Evolutionary conservation across 2,329 filamentous ascomycete species (phyloP).

Genomic region (Fusarium sororula): DNA sequence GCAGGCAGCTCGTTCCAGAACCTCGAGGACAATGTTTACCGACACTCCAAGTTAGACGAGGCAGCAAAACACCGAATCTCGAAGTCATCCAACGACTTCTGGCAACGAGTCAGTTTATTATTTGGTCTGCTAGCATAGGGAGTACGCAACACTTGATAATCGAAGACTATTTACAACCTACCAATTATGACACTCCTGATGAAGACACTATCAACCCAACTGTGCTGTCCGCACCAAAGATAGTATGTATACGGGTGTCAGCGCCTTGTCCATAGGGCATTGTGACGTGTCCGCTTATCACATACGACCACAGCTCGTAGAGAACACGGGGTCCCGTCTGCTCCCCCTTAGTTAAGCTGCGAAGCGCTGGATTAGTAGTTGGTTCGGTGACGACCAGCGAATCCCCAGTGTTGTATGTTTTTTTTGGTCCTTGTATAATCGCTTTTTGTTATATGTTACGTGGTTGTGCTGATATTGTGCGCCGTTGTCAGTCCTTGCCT

Average conservation of each 20-base stretch:
- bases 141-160: neutral
- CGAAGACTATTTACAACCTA: neutral
- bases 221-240: neutral
- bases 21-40: constrained; percentile 57
- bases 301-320: constrained; percentile 11
- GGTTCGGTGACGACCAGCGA: constrained; percentile 5
- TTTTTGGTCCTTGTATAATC: neutral
- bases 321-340: constrained; percentile 9
- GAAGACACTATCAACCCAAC: neutral
- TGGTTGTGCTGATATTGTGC: neutral
- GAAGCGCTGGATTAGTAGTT: constrained; percentile 2
- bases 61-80: constrained; percentile 62
- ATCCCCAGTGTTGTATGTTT: constrained; percentile 5
- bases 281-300: neutral
- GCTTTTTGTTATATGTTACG: neutral
- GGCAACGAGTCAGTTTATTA: constrained; percentile 81
- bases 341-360: constrained; percentile 2
- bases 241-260: neutral
- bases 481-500: neutral
- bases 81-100: constrained; percentile 78
- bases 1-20: constrained; percentile 49
- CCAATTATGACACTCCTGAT: neutral
- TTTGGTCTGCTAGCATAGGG: constrained; percentile 75
- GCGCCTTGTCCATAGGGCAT: neutral
- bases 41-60: constrained; percentile 59